These are phyloP conservation scores for Mortierella alpina DNA, from an alignment of 192 early-diverging fungal species.

Conservation along the genomic window DNA sequence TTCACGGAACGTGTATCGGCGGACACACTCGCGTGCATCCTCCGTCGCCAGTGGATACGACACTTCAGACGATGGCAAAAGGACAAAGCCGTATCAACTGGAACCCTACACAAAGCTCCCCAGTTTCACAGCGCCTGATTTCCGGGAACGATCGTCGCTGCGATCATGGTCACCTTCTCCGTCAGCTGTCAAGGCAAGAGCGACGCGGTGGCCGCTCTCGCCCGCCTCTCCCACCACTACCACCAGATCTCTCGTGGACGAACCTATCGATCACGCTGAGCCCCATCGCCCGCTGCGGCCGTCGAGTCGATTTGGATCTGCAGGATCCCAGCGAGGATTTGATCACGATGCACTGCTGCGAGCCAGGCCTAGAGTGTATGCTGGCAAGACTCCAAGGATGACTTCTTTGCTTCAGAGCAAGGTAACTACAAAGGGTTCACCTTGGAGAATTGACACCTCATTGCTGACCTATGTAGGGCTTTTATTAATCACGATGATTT, in stretches of 20 bases:
- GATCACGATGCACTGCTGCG: conserved; percentile 27
- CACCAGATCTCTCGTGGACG: not conserved
- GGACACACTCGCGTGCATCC: too few species aligned
- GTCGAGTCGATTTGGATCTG: not conserved
- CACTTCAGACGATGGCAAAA: not conserved
- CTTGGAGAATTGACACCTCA: too few species aligned
- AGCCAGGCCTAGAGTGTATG: conserved; percentile 40
- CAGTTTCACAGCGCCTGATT: conserved; percentile 17
- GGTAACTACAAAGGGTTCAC: not conserved
- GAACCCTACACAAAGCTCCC: conserved; percentile 42
- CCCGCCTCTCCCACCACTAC: not conserved
- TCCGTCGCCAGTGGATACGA: not conserved
- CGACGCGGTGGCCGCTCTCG: not conserved
- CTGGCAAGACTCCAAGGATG: conserved; percentile 35
- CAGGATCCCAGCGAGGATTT: conserved; percentile 9
- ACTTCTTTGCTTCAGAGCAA: conserved; percentile 44
- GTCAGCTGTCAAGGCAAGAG: not conserved
- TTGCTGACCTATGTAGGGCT: too few species aligned
- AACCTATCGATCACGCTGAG: too few species aligned
- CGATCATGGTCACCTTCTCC: conserved; percentile 4
- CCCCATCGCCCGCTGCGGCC: not conserved
- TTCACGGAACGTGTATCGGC: not conserved
- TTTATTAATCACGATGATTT: too few species aligned
- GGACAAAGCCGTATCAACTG: conserved; percentile 29
- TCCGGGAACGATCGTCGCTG: conserved; percentile 8